A percentile compares a stretch with the other conserved stretches of the same genome.
phyloP scores from a whole-genome alignment of 2,329 filamentous ascomycete species.

The Sporothrix euskadiensis region DNA sequence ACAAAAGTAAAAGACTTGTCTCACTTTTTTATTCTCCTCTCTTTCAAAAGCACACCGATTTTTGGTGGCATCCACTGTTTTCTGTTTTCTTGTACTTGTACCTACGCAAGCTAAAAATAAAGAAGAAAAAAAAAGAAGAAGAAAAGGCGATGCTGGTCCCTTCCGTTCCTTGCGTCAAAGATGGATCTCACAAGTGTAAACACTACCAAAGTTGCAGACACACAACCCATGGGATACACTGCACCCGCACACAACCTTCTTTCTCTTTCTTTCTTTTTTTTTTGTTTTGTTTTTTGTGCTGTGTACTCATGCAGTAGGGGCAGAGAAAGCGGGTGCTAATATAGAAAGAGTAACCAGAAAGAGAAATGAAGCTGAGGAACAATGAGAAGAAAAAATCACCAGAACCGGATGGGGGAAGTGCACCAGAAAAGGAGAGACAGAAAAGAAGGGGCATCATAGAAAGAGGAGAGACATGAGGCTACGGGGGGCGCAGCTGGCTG shows the following conservation, averaged over 20 bases:
- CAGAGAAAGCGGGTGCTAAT: background rate
- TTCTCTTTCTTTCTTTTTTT: too few species aligned
- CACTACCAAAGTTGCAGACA: background rate
- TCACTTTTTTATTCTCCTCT: background rate
- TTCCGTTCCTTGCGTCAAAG: constrained; percentile 5
- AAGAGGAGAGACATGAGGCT: constrained; percentile 2
- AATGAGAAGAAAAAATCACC: background rate
- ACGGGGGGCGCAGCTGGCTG: background rate
- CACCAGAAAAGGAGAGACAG: background rate
- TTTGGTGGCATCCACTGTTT: background rate
- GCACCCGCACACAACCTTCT: background rate
- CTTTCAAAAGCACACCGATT: background rate
- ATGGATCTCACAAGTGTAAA: background rate
- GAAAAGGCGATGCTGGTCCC: background rate
- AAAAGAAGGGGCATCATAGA: background rate
- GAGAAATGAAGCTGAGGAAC: background rate
- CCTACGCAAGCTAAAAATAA: background rate
- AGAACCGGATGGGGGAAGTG: background rate
- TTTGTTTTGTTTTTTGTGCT: background rate
- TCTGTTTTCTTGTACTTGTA: background rate
- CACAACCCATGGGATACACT: background rate
- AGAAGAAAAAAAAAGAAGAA: background rate
- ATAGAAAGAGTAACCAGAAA: background rate
- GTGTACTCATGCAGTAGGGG: background rate
- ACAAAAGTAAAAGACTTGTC: background rate